Conservation (phyloP, 2,329 filamentous ascomycete species). For the Cercospora brassicicola region DNA sequence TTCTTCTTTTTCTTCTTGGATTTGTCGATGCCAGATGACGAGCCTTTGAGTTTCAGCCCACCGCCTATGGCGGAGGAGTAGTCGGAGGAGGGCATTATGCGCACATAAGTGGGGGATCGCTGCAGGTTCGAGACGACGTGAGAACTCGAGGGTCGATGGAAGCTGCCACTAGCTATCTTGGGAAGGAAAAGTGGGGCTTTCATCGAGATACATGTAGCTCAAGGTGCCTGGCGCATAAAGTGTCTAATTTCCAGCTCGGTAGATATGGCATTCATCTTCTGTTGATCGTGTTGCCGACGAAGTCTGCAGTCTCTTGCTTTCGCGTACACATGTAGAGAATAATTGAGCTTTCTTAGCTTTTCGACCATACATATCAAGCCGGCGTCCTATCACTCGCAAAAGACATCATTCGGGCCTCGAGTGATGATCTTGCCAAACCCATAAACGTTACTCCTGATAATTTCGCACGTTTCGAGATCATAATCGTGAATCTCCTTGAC, state of each 20-base stretch:
- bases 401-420: not conserved
- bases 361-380: not conserved
- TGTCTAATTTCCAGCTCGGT: no score
- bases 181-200: not conserved
- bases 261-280: no score
- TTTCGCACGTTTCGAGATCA: not conserved
- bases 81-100: constrained; percentile 69
- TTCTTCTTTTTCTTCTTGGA: constrained; percentile 61
- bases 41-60: constrained; percentile 82
- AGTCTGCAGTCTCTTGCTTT: no score
- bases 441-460: not conserved
- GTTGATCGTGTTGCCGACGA: no score
- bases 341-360: not conserved
- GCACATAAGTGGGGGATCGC: not conserved
- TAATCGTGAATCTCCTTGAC: not conserved
- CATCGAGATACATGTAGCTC: no score
- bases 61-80: constrained; percentile 70
- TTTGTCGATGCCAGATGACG: constrained; percentile 57
- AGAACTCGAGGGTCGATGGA: not conserved
- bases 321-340: no score
- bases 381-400: not conserved
- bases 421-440: not conserved
- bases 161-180: not conserved
- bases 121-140: not conserved
- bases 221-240: no score